Base-by-base conservation (phyloP, 116 monocot species). In the Papilionanthe hybrid region DNA sequence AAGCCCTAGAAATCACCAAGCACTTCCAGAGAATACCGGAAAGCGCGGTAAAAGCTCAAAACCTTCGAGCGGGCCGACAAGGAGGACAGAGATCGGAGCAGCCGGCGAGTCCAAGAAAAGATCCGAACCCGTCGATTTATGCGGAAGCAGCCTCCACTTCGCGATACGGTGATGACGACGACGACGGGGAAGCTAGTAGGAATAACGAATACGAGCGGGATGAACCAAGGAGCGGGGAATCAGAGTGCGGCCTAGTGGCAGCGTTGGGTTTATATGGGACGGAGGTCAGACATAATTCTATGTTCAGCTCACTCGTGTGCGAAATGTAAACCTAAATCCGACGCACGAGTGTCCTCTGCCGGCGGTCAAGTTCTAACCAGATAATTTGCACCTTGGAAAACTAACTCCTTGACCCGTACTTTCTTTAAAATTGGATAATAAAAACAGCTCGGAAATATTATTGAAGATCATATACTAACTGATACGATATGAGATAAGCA, bases 261-360 rank as follows among this genome's bases (percentile, higher is more conserved):
- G 76, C 76, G 19, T 45, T 50, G 15, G 53, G 48, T 76, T 50
- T 76, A 73, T 72, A 72, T 73, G 44, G 1, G 32, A 5, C 1
- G 44, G 32, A 41, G 42, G 72, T 58, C 8, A 71, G 37, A n/a
- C 42, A 42, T 20, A 22, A n/a, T 22, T 44, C 5, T 73, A 11
- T 41, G 37, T 37, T 29, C 71, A 0, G 5, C 20, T 73, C n/a
- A 37, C 20, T 8, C 8, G 43, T 55, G 42, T 53, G 48, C 50
- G 23, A 76, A 76, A 76, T 44, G 76, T 53, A 53, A 76, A 76
- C 76, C 76, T 76, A 76, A 53, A 76, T 76, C 76, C 76, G 53
- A 43, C 76, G 50, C 53, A 50, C 76, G 48, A 15, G 53, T 25
- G 53, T 42, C 53, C 12, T 23, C 75, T 3, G 4, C 49, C 25